Percentiles rank a stretch among this genome's conserved stretches.
These are phyloP conservation scores for Aspergillus mulundensis DNA, from an alignment of 495 filamentous ascomycete species.

Conservation along the genomic window DNA sequence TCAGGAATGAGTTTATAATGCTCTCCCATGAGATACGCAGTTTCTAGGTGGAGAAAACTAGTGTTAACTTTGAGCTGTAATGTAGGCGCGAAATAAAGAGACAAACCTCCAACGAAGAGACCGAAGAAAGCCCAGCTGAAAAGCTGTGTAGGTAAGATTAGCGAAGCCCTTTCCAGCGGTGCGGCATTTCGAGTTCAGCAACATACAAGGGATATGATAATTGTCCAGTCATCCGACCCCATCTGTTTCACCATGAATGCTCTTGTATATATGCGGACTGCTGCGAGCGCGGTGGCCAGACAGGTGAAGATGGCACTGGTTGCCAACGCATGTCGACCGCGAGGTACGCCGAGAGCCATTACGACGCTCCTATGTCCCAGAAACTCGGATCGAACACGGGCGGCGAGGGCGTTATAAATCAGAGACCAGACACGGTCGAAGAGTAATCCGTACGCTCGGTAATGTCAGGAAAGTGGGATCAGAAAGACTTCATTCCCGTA, in stretches of 20 bases:
- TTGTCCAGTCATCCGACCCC: conserved; percentile 51
- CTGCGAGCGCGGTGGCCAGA: conserved; percentile 28
- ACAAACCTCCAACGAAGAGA: conserved; percentile 31
- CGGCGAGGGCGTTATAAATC: neutral
- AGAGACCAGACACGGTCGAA: neutral
- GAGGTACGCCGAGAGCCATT: conserved; percentile 28
- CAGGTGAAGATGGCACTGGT: conserved; percentile 30
- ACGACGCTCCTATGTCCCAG: conserved; percentile 1
- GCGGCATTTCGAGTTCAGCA: neutral
- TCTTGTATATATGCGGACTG: conserved; percentile 47
- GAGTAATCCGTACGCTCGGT: neutral
- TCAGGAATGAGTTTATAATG: conserved; percentile 24
- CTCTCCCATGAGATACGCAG: conserved; percentile 36
- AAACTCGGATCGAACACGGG: neutral
- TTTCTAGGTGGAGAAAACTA: conserved; percentile 19
- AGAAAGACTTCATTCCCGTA: neutral
- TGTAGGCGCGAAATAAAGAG: neutral
- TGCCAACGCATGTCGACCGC: conserved; percentile 29
- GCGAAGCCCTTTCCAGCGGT: neutral
- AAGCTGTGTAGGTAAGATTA: conserved; percentile 16
- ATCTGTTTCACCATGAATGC: conserved; percentile 53
- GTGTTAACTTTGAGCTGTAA: conserved; percentile 10
- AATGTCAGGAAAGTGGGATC: neutral
- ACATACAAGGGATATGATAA: conserved; percentile 28
- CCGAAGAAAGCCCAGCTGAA: conserved; percentile 38